Evolutionary conservation across 2,329 filamentous ascomycete species (phyloP).

Genomic region (Fusarium nisikadoi): DNA sequence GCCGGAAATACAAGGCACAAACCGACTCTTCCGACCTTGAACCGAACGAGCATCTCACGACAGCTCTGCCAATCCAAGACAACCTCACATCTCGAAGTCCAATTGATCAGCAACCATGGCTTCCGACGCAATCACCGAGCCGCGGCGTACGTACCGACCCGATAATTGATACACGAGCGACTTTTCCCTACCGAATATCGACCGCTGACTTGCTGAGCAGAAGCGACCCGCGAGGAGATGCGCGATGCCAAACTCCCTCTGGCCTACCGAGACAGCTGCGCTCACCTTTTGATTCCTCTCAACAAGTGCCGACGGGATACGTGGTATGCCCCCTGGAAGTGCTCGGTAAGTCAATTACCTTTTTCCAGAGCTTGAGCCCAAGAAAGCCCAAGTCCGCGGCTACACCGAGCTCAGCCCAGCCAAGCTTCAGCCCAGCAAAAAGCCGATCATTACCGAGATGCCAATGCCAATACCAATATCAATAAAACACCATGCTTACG

Average conservation of each 20-base stretch:
- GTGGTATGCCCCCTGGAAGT: conserved; percentile 98
- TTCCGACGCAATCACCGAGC: conserved; percentile 51
- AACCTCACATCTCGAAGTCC: conserved; percentile 46
- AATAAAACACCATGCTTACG: conserved; percentile 36
- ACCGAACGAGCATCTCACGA: conserved; percentile 44
- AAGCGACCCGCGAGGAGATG: conserved; percentile 92
- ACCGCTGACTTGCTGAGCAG: conserved; percentile 54
- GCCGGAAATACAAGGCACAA: conserved; percentile 45
- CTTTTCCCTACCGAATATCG: conserved; percentile 22
- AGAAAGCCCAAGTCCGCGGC: background rate
- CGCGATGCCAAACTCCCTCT: conserved; percentile 87
- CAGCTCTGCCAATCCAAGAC: conserved; percentile 42
- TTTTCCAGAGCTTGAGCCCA: conserved; percentile 9
- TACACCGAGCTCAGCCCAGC: conserved; percentile 9
- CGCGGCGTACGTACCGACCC: conserved; percentile 50
- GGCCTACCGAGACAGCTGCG: conserved; percentile 94
- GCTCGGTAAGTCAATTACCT: conserved; percentile 74
- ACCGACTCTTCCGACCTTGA: conserved; percentile 45
- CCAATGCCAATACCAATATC: conserved; percentile 15
- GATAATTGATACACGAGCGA: conserved; percentile 1
- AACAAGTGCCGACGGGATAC: conserved; percentile 93
- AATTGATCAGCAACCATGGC: conserved; percentile 53
- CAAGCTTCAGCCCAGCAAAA: conserved; percentile 6
- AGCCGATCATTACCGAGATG: conserved; percentile 25
- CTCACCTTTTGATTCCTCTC: conserved; percentile 91